phyloP scores from a whole-genome alignment of 2,329 filamentous ascomycete genomes.

The Alternaria triticimaculans region DNA sequence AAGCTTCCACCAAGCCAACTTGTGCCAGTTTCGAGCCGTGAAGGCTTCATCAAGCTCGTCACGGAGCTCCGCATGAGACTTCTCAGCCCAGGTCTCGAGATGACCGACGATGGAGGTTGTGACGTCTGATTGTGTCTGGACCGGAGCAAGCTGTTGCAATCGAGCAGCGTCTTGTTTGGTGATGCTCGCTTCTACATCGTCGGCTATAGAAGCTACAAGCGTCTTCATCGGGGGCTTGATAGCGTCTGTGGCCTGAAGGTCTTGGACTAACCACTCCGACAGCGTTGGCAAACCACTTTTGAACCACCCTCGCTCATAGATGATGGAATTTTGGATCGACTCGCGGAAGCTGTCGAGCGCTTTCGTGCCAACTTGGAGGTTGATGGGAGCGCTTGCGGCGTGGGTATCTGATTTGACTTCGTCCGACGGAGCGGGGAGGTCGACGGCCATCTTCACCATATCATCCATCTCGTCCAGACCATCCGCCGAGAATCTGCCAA shows the following conservation, averaged over 20 bases:
- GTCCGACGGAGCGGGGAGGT: slow-evolving; percentile 57
- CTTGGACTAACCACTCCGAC: slow-evolving; percentile 66
- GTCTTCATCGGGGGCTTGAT: slow-evolving; percentile 71
- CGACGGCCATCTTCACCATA: slow-evolving; percentile 63
- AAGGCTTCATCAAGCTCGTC: slow-evolving; percentile 81
- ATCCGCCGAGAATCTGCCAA: slow-evolving; percentile 49
- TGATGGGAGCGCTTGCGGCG: slow-evolving; percentile 56
- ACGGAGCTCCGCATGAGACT: slow-evolving; percentile 82
- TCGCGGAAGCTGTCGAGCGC: slow-evolving; percentile 73
- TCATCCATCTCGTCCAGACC: slow-evolving; percentile 49
- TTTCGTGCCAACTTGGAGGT: slow-evolving; percentile 66
- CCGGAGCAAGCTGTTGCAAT: slow-evolving; percentile 40
- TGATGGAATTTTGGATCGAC: slow-evolving; percentile 71
- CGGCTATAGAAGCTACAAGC: slow-evolving; percentile 72
- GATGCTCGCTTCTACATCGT: slow-evolving; percentile 61
- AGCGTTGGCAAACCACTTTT: slow-evolving; percentile 72
- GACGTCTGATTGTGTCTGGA: slow-evolving; percentile 52
- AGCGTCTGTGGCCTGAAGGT: slow-evolving; percentile 43
- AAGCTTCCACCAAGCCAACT: slow-evolving; percentile 90
- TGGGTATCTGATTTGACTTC: slow-evolving; percentile 37
- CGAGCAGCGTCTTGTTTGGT: slow-evolving; percentile 56
- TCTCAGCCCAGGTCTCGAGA: slow-evolving; percentile 76
- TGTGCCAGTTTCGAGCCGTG: slow-evolving; percentile 75
- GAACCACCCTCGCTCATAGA: slow-evolving; percentile 78
- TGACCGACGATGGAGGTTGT: slow-evolving; percentile 62